These are phyloP conservation scores for Botrytis byssoidea DNA, from an alignment of 2,329 filamentous ascomycete genomes.

Conservation along the genomic window DNA sequence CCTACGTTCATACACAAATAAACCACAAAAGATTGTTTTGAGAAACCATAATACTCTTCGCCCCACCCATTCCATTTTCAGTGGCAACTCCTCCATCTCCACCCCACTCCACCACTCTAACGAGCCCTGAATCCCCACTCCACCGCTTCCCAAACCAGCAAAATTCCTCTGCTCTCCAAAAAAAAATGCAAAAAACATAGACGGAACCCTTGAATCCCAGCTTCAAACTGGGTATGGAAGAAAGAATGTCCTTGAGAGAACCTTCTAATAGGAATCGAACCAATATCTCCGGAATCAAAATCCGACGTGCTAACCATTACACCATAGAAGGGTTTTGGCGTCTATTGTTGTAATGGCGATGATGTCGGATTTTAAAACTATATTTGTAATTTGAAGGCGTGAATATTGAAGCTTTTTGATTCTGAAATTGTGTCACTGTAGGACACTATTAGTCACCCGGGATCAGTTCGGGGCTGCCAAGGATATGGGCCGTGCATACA, in stretches of 20 bases:
- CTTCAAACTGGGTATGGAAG: conserved; percentile 6
- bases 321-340: conserved; percentile 10
- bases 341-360: too few relatives aligned
- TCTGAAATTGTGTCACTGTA: too few relatives aligned
- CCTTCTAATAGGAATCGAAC: conserved; percentile 21
- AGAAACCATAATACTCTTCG: neutral
- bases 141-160: neutral
- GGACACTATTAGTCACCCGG: too few relatives aligned
- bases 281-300: conserved; percentile 21
- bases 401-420: too few relatives aligned
- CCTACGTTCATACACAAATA: too few relatives aligned
- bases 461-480: too few relatives aligned
- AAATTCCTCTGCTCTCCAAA: neutral
- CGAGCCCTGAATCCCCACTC: neutral
- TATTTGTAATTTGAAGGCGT: too few relatives aligned
- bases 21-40: neutral
- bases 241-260: neutral
- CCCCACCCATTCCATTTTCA: neutral
- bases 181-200: neutral
- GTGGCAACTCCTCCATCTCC: neutral
- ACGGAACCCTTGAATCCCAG: neutral
- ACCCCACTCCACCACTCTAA: neutral
- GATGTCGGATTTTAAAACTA: neutral
- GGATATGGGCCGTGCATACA: too few relatives aligned
- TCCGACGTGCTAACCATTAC: conserved; percentile 17